A percentile compares a stretch with the other conserved stretches of the same genome.
Conservation (phyloP, 2,329 filamentous ascomycete genomes). For the Thelonectria discophora region DNA sequence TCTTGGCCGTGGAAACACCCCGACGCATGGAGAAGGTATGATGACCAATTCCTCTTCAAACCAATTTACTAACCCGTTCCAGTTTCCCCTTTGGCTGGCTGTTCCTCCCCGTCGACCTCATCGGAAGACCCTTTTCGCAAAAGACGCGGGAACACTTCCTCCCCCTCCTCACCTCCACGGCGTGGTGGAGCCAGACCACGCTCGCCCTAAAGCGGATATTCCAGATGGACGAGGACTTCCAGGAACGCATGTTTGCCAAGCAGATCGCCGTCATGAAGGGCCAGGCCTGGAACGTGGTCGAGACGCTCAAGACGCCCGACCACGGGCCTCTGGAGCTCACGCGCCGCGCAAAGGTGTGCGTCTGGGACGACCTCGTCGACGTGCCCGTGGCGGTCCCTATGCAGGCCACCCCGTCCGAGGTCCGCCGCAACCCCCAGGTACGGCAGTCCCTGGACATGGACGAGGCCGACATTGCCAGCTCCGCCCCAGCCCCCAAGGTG, state of each 20-base stretch:
- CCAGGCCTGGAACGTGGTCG: conserved; percentile 98
- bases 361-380: conserved; percentile 98
- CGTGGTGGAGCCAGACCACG: conserved; percentile 97
- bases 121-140: conserved; percentile 94
- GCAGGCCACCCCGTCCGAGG: conserved; percentile 84
- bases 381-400: conserved; percentile 94
- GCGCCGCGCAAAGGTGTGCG: conserved; percentile 87
- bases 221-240: conserved; percentile 91
- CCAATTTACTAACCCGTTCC: conserved; percentile 43
- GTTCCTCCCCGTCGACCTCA: conserved; percentile 94
- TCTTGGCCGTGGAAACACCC: conserved; percentile 99
- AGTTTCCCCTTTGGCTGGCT: conserved; percentile 99
- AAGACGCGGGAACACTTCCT: conserved; percentile 94
- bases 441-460: conserved; percentile 69
- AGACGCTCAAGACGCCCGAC: conserved; percentile 91
- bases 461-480: conserved; percentile 85
- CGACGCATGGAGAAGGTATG: conserved; percentile 77
- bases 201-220: conserved; percentile 87
- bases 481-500: conserved; percentile 44
- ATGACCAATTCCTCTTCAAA: no score
- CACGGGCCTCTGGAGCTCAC: conserved; percentile 95
- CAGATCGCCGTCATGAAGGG: conserved; percentile 99
- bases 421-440: conserved; percentile 70
- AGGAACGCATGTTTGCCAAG: conserved; percentile 98
- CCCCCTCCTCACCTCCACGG: conserved; percentile 91